Base-by-base conservation (phyloP, 495 filamentous ascomycete genomes). In the Glarea lozoyensis region DNA sequence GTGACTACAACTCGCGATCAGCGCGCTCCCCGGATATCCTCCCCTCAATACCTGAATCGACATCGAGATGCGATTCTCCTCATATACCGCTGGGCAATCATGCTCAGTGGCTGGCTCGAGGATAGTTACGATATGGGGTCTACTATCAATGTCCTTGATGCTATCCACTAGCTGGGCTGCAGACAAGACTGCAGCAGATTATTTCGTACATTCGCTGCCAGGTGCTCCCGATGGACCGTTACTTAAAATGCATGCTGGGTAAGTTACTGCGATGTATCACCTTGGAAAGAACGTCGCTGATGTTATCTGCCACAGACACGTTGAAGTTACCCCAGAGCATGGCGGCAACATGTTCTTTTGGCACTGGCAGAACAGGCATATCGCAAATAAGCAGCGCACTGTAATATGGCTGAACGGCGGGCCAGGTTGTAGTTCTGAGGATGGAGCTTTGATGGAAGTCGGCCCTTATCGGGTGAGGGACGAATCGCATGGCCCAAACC, bases 161-260 rank as follows among this genome's bases (percentile, higher is more conserved):
- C 42, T 35, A 27, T 40, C 42, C 2, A 6, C 33, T 19, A 40
- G 30, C 9, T 4, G 41, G 16, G 45, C 52, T 30, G 64, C 64
- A 9, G 73, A 71, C n/a, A 73, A 70, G 48, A 70, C 73, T 2
- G 81, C 88, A 19, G 85, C 78, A 16, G 92, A 97, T 60, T 98
- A 95, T 62, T 98, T 82, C 66, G 81, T 98, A 17, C 73, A 76
- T 45, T 74, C 73, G 7, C 67, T 98, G 15, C 92, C 92, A 3
- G 92, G 92, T 23, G 79, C 78, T n/a, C 92, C 92, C 11, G 70
- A 78, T 27, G 84, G 82, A 0, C 83, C 88, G 7, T 59, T 88
- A 43, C 58, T 93, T 50, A 96, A 94, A 68, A 96, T 97, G 89
- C 90, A 96, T 72, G 92, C 92, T 64, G 92, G 90, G 88, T 96